These are phyloP conservation scores for Calonectria honghensis DNA, from an alignment of 2,329 filamentous ascomycete species.

Conservation along the genomic window DNA sequence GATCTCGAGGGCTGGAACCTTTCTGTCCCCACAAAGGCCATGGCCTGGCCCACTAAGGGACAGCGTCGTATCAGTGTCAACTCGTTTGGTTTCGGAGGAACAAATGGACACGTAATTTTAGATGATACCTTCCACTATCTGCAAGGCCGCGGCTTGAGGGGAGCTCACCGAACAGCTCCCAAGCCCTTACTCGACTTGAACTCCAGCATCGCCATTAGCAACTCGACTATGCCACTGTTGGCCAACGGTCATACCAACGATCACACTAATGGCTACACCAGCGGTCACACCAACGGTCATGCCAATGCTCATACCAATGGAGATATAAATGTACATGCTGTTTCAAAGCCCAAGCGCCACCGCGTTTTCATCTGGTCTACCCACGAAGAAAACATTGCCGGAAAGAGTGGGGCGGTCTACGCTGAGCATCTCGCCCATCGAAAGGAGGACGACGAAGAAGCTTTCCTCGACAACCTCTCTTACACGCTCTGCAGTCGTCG, in stretches of 20 bases:
- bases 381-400: slow-evolving; percentile 26
- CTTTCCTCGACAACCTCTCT: slow-evolving; percentile 24
- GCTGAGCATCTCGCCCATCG: slow-evolving; percentile 18
- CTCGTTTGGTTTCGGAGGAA: slow-evolving; percentile 56
- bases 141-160: slow-evolving; percentile 16
- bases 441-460: slow-evolving; percentile 21
- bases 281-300: too few species aligned
- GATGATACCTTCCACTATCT: slow-evolving; percentile 46
- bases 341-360: slow-evolving; percentile 12
- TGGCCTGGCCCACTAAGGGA: slow-evolving; percentile 33
- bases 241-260: not conserved
- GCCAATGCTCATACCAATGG: not conserved
- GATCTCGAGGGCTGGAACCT: slow-evolving; percentile 52
- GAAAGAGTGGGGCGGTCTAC: slow-evolving; percentile 17
- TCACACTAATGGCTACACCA: too few species aligned
- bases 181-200: slow-evolving; percentile 18
- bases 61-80: slow-evolving; percentile 50
- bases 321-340: not conserved
- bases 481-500: slow-evolving; percentile 35
- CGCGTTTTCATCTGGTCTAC: slow-evolving; percentile 35
- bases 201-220: not conserved
- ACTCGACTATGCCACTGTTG: not conserved
- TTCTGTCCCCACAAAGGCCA: slow-evolving; percentile 45
- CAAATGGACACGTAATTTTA: slow-evolving; percentile 53
- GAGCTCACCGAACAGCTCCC: slow-evolving; percentile 18